Percentiles rank a stretch among this genome's conserved stretches.
phyloP scores from a whole-genome alignment of 148 eudicot species.

The Cornus kousa region DNA sequence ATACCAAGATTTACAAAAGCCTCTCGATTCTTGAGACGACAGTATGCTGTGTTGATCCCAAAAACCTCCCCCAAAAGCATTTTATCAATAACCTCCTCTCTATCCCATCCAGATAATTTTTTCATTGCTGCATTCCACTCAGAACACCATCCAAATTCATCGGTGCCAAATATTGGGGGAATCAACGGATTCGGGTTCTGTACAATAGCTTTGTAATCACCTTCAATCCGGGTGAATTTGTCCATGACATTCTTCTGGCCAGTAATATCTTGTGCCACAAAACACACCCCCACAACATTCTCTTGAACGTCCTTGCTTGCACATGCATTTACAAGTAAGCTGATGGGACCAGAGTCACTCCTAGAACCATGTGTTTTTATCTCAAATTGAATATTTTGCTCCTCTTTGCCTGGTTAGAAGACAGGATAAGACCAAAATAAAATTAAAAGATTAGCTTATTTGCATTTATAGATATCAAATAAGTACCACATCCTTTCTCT shows the following conservation, averaged over 20 bases:
- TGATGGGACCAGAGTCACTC: conserved; percentile 58
- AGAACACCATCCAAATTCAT: conserved; percentile 91
- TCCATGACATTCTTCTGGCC: conserved; percentile 79
- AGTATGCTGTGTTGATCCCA: conserved; percentile 57
- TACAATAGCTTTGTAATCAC: conserved; percentile 85
- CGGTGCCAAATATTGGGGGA: conserved; percentile 87
- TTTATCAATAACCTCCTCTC: conserved; percentile 65
- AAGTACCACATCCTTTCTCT: neutral
- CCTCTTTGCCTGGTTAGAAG: conserved; percentile 65
- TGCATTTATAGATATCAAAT: neutral
- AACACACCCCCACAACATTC: conserved; percentile 75
- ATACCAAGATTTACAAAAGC: conserved; percentile 71
- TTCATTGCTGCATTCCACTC: conserved; percentile 96
- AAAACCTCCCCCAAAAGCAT: conserved; percentile 92
- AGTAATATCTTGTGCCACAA: conserved; percentile 86
- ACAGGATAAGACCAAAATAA: neutral
- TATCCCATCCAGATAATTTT: conserved; percentile 57
- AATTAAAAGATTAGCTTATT: neutral
- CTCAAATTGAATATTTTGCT: conserved; percentile 71
- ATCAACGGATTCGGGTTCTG: conserved; percentile 88
- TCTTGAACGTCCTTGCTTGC: conserved; percentile 71
- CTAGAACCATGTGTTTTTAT: conserved; percentile 57
- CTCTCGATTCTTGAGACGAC: conserved; percentile 80
- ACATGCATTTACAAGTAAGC: conserved; percentile 82
- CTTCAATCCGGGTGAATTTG: conserved; percentile 89